Evolutionary conservation across 2,329 filamentous ascomycete genomes (phyloP).

Genomic region (Cladorrhinum sp.): DNA sequence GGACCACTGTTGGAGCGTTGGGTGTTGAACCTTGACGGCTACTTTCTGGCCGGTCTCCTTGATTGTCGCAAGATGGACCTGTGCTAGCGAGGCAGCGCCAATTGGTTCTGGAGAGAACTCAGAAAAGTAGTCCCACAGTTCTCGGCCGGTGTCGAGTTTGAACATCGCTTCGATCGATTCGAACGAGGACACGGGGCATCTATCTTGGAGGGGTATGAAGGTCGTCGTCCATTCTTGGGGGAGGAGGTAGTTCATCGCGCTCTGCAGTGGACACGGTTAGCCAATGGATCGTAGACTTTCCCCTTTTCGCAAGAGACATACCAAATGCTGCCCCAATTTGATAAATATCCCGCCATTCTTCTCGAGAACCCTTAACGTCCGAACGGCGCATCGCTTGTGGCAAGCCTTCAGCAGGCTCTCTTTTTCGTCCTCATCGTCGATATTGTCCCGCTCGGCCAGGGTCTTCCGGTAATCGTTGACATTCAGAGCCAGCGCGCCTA

Average conservation of each 20-base stretch:
- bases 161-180: slow-evolving; percentile 88
- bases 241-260: slow-evolving; percentile 91
- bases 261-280: slow-evolving; percentile 47
- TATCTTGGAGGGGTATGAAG: slow-evolving; percentile 93
- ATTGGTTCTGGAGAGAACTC: slow-evolving; percentile 79
- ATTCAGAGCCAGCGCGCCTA: slow-evolving; percentile 69
- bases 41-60: slow-evolving; percentile 81
- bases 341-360: slow-evolving; percentile 98
- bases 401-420: slow-evolving; percentile 72
- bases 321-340: slow-evolving; percentile 91
- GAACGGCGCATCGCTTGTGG: slow-evolving; percentile 86
- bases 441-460: slow-evolving; percentile 65
- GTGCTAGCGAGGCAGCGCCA: slow-evolving; percentile 88
- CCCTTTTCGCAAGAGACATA: slow-evolving; percentile 34
- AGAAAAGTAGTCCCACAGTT: slow-evolving; percentile 79
- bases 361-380: slow-evolving; percentile 83
- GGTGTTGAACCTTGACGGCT: slow-evolving; percentile 96
- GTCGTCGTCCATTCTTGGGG: slow-evolving; percentile 91
- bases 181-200: slow-evolving; percentile 87
- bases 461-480: slow-evolving; percentile 92
- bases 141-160: slow-evolving; percentile 72
- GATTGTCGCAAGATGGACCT: slow-evolving; percentile 85
- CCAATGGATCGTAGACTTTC: neutral
- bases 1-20: slow-evolving; percentile 82
- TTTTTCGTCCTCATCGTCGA: slow-evolving; percentile 61